Evolutionary conservation across 1,284 basidiomycete species (phyloP).

Genomic region (Ceratobasidium sp.): DNA sequence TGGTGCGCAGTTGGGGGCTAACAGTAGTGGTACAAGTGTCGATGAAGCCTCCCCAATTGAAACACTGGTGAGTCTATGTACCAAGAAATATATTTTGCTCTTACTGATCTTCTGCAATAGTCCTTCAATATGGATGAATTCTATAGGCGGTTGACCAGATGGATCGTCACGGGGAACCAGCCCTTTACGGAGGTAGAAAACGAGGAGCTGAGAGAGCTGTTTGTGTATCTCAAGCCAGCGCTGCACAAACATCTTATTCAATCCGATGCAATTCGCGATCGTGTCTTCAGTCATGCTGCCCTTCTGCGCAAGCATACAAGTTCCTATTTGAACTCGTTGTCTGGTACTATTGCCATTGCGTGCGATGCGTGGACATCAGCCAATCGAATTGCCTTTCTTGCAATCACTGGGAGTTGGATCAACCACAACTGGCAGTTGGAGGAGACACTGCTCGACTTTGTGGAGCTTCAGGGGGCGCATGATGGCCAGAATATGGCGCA

Average conservation of each 20-base stretch:
- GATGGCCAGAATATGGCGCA: slow-evolving; percentile 42
- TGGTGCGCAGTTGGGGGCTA: no score
- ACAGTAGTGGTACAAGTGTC: no score
- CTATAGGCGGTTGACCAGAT: not conserved
- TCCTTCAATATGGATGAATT: slow-evolving; percentile 25
- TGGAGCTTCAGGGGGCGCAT: slow-evolving; percentile 41
- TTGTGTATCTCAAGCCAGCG: not conserved
- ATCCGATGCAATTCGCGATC: slow-evolving; percentile 10
- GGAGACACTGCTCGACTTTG: slow-evolving; percentile 40
- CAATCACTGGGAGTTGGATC: slow-evolving; percentile 43
- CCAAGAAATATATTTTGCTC: no score
- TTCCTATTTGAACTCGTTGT: not conserved
- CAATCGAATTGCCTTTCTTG: slow-evolving; percentile 41
- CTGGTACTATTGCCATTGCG: slow-evolving; percentile 36
- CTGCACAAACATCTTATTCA: not conserved
- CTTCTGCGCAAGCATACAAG: not conserved
- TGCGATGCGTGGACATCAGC: slow-evolving; percentile 43
- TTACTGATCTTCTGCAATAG: not conserved
- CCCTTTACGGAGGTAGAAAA: slow-evolving; percentile 37
- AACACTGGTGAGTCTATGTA: no score
- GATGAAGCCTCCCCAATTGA: no score
- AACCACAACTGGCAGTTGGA: slow-evolving; percentile 31
- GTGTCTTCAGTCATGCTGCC: not conserved
- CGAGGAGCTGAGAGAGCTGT: not conserved
- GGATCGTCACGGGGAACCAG: slow-evolving; percentile 32